A percentile compares a stretch with the other conserved stretches of the same genome.
Conservation (phyloP, 768 basidiomycete species). For the Auriscalpium vulgare region DNA sequence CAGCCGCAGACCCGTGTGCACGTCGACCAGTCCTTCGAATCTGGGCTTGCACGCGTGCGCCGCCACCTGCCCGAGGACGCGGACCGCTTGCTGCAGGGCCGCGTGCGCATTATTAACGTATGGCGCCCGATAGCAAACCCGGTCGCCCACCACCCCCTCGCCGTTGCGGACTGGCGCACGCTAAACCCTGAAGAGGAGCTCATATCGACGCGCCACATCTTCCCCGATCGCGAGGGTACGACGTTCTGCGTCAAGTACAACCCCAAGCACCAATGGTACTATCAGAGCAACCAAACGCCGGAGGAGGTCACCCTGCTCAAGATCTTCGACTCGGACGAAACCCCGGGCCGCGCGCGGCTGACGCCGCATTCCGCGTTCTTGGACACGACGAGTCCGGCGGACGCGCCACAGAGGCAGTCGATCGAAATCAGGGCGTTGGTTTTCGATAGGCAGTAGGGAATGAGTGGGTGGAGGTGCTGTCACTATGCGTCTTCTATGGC, state of each 20-base stretch:
- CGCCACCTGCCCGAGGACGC: slow-evolving; percentile 33
- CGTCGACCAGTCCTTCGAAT: slow-evolving; percentile 36
- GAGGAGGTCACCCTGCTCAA: slow-evolving; percentile 26
- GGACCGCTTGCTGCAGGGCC: slow-evolving; percentile 31
- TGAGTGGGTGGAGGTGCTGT: too few relatives aligned
- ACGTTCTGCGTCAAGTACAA: slow-evolving; percentile 25
- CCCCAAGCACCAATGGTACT: slow-evolving; percentile 27
- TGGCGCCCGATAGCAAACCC: slow-evolving; percentile 37
- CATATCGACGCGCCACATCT: slow-evolving; percentile 28
- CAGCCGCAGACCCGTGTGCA: slow-evolving; percentile 33
- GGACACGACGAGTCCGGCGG: slow-evolving; percentile 26
- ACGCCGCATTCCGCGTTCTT: slow-evolving; percentile 38
- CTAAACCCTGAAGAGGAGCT: slow-evolving; percentile 30
- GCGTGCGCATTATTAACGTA: slow-evolving; percentile 38
- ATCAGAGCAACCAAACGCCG: slow-evolving; percentile 21
- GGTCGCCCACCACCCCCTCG: slow-evolving; percentile 34
- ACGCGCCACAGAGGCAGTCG: slow-evolving; percentile 33
- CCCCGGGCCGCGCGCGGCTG: slow-evolving; percentile 31
- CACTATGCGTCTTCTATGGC: too few relatives aligned
- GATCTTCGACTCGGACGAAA: slow-evolving; percentile 34
- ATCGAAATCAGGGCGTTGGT: slow-evolving; percentile 37
- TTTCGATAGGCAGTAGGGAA: slow-evolving; percentile 29
- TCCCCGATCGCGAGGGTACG: slow-evolving; percentile 23
- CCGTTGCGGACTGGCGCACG: slow-evolving; percentile 32
- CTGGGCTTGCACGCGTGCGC: slow-evolving; percentile 30